Percentiles rank a stretch among this genome's conserved stretches.
phyloP scores from a whole-genome alignment of 495 filamentous ascomycete species.

The Penicillium crystallinum region DNA sequence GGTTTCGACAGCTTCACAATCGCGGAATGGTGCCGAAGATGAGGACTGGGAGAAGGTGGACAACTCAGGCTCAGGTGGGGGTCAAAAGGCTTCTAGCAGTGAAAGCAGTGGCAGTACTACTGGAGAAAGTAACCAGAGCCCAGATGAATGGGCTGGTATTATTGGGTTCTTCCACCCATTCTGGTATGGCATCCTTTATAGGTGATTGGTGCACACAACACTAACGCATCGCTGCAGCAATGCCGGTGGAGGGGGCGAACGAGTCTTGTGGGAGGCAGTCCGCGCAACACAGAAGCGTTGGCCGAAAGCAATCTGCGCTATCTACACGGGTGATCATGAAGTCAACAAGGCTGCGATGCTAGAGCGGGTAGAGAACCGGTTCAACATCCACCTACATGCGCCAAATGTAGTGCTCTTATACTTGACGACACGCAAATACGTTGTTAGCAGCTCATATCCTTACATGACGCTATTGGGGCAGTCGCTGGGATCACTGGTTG shows the following conservation, averaged over 20 bases:
- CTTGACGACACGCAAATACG: constrained; percentile 78
- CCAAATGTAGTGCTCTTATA: constrained; percentile 84
- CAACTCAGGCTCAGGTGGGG: constrained; percentile 43
- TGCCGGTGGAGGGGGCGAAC: constrained; percentile 91
- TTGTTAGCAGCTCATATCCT: constrained; percentile 78
- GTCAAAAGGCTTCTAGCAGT: constrained; percentile 45
- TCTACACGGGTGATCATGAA: constrained; percentile 94
- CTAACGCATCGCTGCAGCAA: constrained; percentile 51
- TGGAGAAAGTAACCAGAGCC: background rate
- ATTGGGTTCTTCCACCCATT: constrained; percentile 98
- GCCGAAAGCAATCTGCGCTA: constrained; percentile 80
- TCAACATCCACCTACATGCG: constrained; percentile 85
- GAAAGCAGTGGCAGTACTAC: constrained; percentile 23
- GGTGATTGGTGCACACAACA: background rate
- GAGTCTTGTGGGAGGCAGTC: constrained; percentile 95
- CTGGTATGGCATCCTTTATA: constrained; percentile 50
- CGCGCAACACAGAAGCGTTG: constrained; percentile 84
- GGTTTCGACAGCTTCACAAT: constrained; percentile 13
- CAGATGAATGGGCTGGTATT: constrained; percentile 67
- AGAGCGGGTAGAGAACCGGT: constrained; percentile 73
- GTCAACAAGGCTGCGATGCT: constrained; percentile 75
- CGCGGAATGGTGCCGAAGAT: constrained; percentile 42
- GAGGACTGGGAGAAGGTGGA: constrained; percentile 77
- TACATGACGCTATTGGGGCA: constrained; percentile 94
- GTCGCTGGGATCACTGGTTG: constrained; percentile 75